Percentiles rank a stretch among this genome's conserved stretches.
Evolutionary conservation across 1,284 basidiomycete species (phyloP).

Genomic region (Kwoniella shivajii): DNA sequence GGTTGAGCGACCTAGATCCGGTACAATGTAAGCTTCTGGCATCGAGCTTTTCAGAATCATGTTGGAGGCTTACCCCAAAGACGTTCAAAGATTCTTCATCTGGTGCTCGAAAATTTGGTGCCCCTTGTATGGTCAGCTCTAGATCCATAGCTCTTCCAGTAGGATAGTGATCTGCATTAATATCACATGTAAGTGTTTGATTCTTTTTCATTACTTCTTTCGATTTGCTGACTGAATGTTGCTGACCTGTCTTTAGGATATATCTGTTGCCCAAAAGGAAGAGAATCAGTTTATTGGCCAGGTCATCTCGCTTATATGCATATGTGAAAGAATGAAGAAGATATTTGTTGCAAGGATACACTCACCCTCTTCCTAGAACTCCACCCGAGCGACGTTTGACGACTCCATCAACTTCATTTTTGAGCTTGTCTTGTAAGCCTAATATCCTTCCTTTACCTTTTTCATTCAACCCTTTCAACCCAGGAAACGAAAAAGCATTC

Average conservation of each 20-base stretch:
- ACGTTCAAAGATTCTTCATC: constrained; percentile 77
- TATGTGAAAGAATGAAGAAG: not conserved
- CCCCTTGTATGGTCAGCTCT: constrained; percentile 86
- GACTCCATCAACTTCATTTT: constrained; percentile 56
- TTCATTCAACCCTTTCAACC: constrained; percentile 2
- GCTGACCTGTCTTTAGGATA: constrained; percentile 78
- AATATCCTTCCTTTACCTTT: constrained; percentile 27
- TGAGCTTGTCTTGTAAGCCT: constrained; percentile 43
- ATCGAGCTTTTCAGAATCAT: not conserved
- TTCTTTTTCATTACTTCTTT: constrained; percentile 3
- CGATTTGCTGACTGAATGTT: constrained; percentile 1
- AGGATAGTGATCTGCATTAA: constrained; percentile 71
- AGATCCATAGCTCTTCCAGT: constrained; percentile 82
- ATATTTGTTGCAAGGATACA: not conserved
- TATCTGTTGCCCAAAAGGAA: constrained; percentile 55
- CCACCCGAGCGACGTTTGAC: constrained; percentile 87
- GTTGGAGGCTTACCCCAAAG: constrained; percentile 64
- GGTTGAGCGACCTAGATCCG: constrained; percentile 72
- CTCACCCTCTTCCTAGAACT: constrained; percentile 73
- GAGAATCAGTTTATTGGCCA: not conserved
- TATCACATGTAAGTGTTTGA: constrained; percentile 7
- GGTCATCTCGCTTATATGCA: not conserved
- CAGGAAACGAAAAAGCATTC: not conserved
- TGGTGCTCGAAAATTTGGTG: constrained; percentile 90
- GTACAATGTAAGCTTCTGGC: not conserved